A percentile compares a stretch with the other conserved stretches of the same genome.
These are phyloP conservation scores for Isoetes taiwanensis DNA, from an alignment of 75 land plant species.

Conservation along the genomic window DNA sequence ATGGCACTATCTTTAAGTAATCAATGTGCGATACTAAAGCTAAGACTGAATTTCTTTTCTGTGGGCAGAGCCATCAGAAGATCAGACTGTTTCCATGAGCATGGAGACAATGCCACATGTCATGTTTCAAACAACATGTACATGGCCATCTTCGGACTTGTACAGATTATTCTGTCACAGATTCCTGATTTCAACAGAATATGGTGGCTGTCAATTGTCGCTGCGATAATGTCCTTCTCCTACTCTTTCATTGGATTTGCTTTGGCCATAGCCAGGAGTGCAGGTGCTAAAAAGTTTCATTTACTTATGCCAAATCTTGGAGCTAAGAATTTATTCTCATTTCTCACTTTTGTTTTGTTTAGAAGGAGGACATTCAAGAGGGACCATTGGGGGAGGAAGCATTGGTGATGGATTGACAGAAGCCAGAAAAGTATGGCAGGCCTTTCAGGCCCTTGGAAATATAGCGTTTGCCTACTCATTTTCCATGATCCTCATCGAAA, in stretches of 20 bases:
- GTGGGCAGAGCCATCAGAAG: constrained; percentile 36
- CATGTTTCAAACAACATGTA: constrained; percentile 30
- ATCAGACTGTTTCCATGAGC: constrained; percentile 35
- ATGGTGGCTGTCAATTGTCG: constrained; percentile 51
- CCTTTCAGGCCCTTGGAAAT: constrained; percentile 62
- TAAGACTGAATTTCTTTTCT: not conserved
- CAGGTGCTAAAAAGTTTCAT: too few species aligned
- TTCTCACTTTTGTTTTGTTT: too few species aligned
- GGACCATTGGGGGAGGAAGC: not conserved
- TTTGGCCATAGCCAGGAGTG: constrained; percentile 37
- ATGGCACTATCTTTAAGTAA: constrained; percentile 16
- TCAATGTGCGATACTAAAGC: too few species aligned
- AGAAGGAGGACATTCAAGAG: too few species aligned
- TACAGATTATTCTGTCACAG: constrained; percentile 36
- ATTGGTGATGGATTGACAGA: not conserved
- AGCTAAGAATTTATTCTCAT: too few species aligned
- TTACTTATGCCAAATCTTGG: too few species aligned
- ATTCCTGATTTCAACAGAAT: constrained; percentile 44
- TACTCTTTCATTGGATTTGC: constrained; percentile 44
- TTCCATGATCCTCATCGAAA: constrained; percentile 53
- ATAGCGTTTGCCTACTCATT: constrained; percentile 70
- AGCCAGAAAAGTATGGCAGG: constrained; percentile 39
- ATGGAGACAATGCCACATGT: constrained; percentile 23
- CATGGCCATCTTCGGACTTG: constrained; percentile 39
- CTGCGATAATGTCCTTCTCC: constrained; percentile 54